Evolutionary conservation across 768 basidiomycete species (phyloP).

Genomic region (Hydnum rufescens): DNA sequence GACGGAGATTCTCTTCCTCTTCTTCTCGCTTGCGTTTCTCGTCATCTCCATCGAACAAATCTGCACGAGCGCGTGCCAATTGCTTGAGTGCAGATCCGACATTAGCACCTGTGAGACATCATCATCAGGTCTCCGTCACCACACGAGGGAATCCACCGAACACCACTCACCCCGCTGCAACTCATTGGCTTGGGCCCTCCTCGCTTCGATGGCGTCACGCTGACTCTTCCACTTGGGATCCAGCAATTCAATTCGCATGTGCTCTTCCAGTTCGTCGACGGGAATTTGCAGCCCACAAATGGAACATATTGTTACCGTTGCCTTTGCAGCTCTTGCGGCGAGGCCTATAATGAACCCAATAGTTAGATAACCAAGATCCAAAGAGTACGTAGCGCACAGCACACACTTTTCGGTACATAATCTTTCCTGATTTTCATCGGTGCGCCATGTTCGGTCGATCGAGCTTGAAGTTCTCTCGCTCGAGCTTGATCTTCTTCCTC

Average conservation of each 20-base stretch:
- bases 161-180: constrained; percentile 35
- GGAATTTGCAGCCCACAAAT: constrained; percentile 95
- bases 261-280: constrained; percentile 87
- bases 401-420: constrained; percentile 82
- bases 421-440: constrained; percentile 92
- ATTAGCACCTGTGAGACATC: constrained; percentile 39
- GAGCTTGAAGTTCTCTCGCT: constrained; percentile 64
- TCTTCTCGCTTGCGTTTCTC: constrained; percentile 74
- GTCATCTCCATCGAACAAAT: constrained; percentile 93
- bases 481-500: constrained; percentile 63
- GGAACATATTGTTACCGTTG: constrained; percentile 67
- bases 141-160: not conserved
- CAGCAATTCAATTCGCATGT: constrained; percentile 93
- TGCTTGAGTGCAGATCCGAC: constrained; percentile 84
- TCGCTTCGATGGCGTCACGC: constrained; percentile 69
- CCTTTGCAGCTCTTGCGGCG: constrained; percentile 29
- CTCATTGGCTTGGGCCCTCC: constrained; percentile 77
- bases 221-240: constrained; percentile 98
- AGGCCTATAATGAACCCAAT: constrained; percentile 2
- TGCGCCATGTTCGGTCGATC: constrained; percentile 46
- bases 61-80: constrained; percentile 86
- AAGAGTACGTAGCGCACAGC: not conserved
- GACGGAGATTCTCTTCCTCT: constrained; percentile 58
- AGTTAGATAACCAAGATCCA: not conserved
- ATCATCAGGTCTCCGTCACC: not conserved